Evolutionary conservation across 2,329 filamentous ascomycete genomes (phyloP).

Genomic region (Fusarium sp.): DNA sequence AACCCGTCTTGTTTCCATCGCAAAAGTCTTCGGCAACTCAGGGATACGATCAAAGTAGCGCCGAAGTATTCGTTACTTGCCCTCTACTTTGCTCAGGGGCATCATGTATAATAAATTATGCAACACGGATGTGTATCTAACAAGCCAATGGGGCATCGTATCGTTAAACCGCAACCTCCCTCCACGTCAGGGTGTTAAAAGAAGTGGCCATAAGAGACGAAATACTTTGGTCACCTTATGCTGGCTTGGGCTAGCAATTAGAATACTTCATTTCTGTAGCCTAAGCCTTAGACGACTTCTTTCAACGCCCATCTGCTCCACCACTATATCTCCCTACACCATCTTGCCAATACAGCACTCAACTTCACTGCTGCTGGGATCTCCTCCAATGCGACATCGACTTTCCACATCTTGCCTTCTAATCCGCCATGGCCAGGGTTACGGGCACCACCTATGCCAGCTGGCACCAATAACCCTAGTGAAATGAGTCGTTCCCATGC

Average conservation of each 20-base stretch:
- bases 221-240: neutral
- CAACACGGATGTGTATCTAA: slow-evolving; percentile 26
- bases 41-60: slow-evolving; percentile 8
- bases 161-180: slow-evolving; percentile 8
- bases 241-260: neutral
- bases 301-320: neutral
- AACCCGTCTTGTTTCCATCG: slow-evolving; percentile 26
- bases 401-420: slow-evolving; percentile 76
- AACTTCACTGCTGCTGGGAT: slow-evolving; percentile 72
- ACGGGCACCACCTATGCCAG: slow-evolving; percentile 65
- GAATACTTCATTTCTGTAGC: neutral
- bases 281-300: neutral
- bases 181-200: neutral
- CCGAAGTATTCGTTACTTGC: slow-evolving; percentile 20
- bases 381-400: slow-evolving; percentile 82
- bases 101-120: slow-evolving; percentile 13
- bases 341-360: slow-evolving; percentile 70
- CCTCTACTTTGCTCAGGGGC: slow-evolving; percentile 13
- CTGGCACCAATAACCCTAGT: slow-evolving; percentile 76
- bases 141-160: slow-evolving; percentile 15
- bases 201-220: neutral
- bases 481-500: slow-evolving; percentile 80
- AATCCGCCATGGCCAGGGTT: slow-evolving; percentile 62
- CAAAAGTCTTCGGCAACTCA: neutral
- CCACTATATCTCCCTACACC: slow-evolving; percentile 77